Conservation (phyloP, 257 asterid species). For the Solanum dulcamara region DNA sequence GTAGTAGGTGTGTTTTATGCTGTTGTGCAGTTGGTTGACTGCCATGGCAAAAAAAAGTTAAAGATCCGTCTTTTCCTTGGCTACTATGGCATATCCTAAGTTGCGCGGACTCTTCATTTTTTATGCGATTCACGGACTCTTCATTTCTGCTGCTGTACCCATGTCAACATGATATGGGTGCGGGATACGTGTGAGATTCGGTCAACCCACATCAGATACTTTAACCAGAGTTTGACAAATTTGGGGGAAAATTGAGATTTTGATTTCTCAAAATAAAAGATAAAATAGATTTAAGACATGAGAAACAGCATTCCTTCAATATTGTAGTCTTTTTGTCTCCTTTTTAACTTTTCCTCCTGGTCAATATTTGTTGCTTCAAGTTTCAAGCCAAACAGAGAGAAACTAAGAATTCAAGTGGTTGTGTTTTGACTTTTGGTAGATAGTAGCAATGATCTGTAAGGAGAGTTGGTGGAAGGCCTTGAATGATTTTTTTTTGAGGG, state of each 20-base stretch:
- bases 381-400: neutral
- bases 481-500: neutral
- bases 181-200: neutral
- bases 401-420: neutral
- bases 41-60: neutral
- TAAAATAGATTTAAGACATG: neutral
- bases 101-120: neutral
- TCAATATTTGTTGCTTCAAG: neutral
- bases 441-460: neutral
- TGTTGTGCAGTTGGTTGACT: neutral
- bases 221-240: neutral
- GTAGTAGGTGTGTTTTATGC: neutral
- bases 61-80: neutral
- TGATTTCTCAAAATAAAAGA: neutral
- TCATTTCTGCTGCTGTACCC: neutral
- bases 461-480: neutral
- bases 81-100: neutral
- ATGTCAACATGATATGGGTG: neutral
- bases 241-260: neutral
- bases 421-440: neutral
- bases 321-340: neutral
- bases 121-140: too few species aligned
- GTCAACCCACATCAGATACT: neutral
- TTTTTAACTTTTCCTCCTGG: neutral
- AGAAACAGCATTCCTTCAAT: neutral